Evolutionary conservation across 2,329 filamentous ascomycete genomes (phyloP).

Genomic region (Seiridium unicorne): DNA sequence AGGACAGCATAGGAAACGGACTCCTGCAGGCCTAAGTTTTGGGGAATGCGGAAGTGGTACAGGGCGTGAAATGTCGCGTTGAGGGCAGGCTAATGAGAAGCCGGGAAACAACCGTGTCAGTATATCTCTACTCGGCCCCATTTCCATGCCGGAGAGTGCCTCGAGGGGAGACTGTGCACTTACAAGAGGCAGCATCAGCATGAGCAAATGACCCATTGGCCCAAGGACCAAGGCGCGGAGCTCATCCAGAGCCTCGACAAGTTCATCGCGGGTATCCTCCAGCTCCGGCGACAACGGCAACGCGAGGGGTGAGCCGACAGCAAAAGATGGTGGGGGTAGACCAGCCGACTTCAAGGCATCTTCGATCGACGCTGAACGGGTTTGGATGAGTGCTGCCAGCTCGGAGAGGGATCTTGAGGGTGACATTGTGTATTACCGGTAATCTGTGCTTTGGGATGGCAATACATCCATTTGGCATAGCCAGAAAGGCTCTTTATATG

Average conservation of each 20-base stretch:
- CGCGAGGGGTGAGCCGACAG: neutral
- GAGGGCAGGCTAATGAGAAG: neutral
- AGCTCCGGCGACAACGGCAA: neutral
- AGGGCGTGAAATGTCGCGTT: constrained; percentile 17
- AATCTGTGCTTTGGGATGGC: too few relatives aligned
- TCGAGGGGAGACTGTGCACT: neutral
- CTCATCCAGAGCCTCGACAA: constrained; percentile 11
- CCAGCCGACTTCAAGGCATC: neutral
- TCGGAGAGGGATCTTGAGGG: neutral
- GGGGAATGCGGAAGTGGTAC: constrained; percentile 19
- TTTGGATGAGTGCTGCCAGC: neutral
- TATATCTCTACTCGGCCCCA: too few relatives aligned
- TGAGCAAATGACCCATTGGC: neutral
- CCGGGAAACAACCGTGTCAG: too few relatives aligned
- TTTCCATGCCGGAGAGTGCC: too few relatives aligned
- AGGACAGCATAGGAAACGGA: constrained; percentile 16
- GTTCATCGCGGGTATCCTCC: constrained; percentile 4
- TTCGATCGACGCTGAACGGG: neutral
- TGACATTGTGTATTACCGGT: neutral
- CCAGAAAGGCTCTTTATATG: too few relatives aligned
- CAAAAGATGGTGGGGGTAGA: neutral
- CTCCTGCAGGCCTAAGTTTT: constrained; percentile 11
- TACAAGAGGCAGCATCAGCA: neutral
- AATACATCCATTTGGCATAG: too few relatives aligned
- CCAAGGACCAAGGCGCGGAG: constrained; percentile 4